Evolutionary conservation across 2,329 filamentous ascomycete genomes (phyloP).

Genomic region (Trichoderma polysporum): DNA sequence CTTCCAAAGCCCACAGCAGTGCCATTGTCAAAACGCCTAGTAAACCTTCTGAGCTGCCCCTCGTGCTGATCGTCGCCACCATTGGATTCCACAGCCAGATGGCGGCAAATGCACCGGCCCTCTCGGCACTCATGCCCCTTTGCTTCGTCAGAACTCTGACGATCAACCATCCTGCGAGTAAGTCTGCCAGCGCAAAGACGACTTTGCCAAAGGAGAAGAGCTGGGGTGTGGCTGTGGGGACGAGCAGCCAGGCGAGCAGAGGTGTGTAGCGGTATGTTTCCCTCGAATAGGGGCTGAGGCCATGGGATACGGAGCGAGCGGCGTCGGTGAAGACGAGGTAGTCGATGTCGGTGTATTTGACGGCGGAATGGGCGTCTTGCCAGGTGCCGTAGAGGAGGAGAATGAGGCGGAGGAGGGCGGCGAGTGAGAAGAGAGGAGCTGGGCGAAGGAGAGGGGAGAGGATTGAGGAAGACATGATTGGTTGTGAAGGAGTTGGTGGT

Average conservation of each 20-base stretch:
- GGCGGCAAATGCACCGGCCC: constrained; percentile 73
- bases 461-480: constrained; percentile 10
- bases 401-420: constrained; percentile 64
- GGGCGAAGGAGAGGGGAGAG: constrained; percentile 34
- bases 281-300: constrained; percentile 75
- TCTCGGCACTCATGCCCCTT: constrained; percentile 45
- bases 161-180: constrained; percentile 81
- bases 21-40: constrained; percentile 81
- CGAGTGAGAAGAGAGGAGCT: constrained; percentile 53
- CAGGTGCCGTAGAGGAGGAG: constrained; percentile 87
- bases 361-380: constrained; percentile 85
- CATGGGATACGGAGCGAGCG: constrained; percentile 69
- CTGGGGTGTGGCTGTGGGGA: constrained; percentile 64
- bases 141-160: constrained; percentile 40
- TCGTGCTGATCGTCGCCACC: constrained; percentile 94
- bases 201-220: constrained; percentile 86
- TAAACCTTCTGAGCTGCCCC: constrained; percentile 90
- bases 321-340: constrained; percentile 98
- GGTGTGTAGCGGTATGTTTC: constrained; percentile 98
- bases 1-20: constrained; percentile 77
- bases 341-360: constrained; percentile 99
- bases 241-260: constrained; percentile 83
- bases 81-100: constrained; percentile 97
- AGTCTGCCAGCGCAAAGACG: constrained; percentile 79
- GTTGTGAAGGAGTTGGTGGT: constrained; percentile 21